Conservation (phyloP, 306 rosid genomes). For the Cicer chorassanicum region DNA sequence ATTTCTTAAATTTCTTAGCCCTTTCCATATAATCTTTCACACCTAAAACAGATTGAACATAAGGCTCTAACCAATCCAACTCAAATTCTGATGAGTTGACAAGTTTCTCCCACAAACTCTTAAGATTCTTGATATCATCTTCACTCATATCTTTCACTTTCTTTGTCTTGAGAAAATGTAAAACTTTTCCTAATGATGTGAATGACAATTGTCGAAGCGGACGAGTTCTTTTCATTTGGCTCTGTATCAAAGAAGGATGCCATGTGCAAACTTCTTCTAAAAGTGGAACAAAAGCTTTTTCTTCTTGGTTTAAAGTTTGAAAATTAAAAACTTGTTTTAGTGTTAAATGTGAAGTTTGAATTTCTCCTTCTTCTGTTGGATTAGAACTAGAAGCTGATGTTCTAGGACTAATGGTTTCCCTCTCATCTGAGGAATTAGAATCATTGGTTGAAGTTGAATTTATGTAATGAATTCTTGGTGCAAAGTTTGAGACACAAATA, state of each 20-base stretch:
- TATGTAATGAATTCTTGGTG: constrained; percentile 30
- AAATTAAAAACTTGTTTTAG: constrained; percentile 46
- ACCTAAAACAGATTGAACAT: constrained; percentile 50
- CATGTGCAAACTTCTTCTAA: constrained; percentile 50
- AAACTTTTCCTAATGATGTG: constrained; percentile 48
- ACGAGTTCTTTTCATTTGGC: constrained; percentile 26
- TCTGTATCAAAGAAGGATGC: constrained; percentile 42
- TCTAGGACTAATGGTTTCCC: constrained; percentile 26
- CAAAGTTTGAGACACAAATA: constrained; percentile 54
- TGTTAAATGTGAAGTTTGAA: constrained; percentile 32
- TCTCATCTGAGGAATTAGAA: constrained; percentile 27
- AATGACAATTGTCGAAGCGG: constrained; percentile 50
- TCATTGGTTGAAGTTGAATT: constrained; percentile 15
- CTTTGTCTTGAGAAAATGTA: constrained; percentile 46
- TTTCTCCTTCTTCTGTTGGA: constrained; percentile 28
- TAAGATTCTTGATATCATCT: constrained; percentile 28
- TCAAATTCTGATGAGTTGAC: constrained; percentile 49
- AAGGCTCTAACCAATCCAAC: constrained; percentile 51
- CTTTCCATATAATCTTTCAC: constrained; percentile 43
- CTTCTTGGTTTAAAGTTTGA: constrained; percentile 28
- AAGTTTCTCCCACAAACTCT: constrained; percentile 51
- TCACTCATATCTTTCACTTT: constrained; percentile 47
- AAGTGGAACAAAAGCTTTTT: constrained; percentile 40
- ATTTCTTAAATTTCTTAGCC: constrained; percentile 34
- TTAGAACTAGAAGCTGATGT: constrained; percentile 40